A percentile compares a stretch with the other conserved stretches of the same genome.
Conservation (phyloP, 139 green algal genomes). For the Desmodesmus armatus region DNA sequence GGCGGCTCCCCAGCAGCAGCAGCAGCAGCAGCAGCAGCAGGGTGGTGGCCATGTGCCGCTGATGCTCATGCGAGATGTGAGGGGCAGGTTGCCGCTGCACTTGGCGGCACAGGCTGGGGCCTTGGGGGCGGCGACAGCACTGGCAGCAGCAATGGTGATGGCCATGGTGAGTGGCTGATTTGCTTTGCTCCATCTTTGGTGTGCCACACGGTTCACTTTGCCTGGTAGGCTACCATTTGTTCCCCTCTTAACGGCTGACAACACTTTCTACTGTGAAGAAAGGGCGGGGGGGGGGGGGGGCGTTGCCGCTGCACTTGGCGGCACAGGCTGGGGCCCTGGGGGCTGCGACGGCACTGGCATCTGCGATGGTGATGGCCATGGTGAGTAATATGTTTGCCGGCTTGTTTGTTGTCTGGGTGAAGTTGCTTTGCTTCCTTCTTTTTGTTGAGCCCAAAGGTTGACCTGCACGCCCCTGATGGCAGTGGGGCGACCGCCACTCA, state of each 20-base stretch:
- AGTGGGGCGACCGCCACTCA: not conserved
- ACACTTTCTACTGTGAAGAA: not conserved
- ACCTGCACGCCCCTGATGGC: not conserved
- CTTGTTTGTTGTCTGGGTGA: not conserved
- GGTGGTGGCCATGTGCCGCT: not conserved
- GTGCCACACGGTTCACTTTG: not conserved
- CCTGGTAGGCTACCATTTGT: too few species aligned
- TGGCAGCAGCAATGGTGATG: slow-evolving; percentile 7
- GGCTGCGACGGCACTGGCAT: slow-evolving; percentile 29
- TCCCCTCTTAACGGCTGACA: too few species aligned
- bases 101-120: slow-evolving; percentile 12
- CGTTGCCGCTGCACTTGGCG: slow-evolving; percentile 34
- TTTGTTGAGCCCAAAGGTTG: too few species aligned
- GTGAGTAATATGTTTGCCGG: not conserved
- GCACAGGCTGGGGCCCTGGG: slow-evolving; percentile 3
- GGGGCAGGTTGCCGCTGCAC: slow-evolving; percentile 26
- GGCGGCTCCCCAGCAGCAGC: slow-evolving; percentile 8
- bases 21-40: too few species aligned
- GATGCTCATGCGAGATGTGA: not conserved
- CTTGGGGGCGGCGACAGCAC: slow-evolving; percentile 25
- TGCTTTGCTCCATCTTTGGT: not conserved
- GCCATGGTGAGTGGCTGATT: not conserved
- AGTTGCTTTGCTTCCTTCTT: too few species aligned
- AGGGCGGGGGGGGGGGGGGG: not conserved
- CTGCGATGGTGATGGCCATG: not conserved